phyloP scores from a whole-genome alignment of 495 filamentous ascomycete genomes.

The Hyaloscypha finlandica region DNA sequence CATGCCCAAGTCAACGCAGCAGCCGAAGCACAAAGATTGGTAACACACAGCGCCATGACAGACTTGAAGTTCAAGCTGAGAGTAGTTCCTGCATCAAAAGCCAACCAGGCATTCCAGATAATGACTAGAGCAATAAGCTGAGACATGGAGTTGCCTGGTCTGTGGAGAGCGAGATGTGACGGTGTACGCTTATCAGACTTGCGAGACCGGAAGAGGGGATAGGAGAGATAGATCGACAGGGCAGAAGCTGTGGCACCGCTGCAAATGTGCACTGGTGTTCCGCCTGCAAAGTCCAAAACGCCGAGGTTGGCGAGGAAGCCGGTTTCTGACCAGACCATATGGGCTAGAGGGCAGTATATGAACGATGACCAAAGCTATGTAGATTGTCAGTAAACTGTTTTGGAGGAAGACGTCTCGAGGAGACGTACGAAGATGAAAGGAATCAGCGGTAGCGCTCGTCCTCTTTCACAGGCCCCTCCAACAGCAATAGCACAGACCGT shows the following conservation, averaged over 20 bases:
- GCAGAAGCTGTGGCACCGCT: constrained; percentile 88
- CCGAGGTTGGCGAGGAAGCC: constrained; percentile 77
- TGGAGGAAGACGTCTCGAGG: background rate
- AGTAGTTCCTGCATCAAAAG: constrained; percentile 48
- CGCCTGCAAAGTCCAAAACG: constrained; percentile 83
- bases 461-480: constrained; percentile 78
- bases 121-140: constrained; percentile 71
- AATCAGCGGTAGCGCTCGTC: constrained; percentile 78
- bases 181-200: constrained; percentile 79
- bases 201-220: constrained; percentile 47
- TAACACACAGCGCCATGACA: constrained; percentile 48
- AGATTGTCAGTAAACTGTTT: constrained; percentile 72
- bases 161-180: constrained; percentile 50
- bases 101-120: constrained; percentile 79
- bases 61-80: constrained; percentile 36
- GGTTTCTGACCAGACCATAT: constrained; percentile 85
- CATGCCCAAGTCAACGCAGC: constrained; percentile 50
- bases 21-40: constrained; percentile 49
- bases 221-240: constrained; percentile 66
- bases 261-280: constrained; percentile 87
- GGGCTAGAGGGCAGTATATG: constrained; percentile 83
- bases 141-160: constrained; percentile 48
- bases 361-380: constrained; percentile 70
- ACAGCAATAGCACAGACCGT: constrained; percentile 81
- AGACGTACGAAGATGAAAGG: constrained; percentile 71